Evolutionary conservation across 305 asterid genomes (phyloP).

Genomic region (Striga hermonthica): DNA sequence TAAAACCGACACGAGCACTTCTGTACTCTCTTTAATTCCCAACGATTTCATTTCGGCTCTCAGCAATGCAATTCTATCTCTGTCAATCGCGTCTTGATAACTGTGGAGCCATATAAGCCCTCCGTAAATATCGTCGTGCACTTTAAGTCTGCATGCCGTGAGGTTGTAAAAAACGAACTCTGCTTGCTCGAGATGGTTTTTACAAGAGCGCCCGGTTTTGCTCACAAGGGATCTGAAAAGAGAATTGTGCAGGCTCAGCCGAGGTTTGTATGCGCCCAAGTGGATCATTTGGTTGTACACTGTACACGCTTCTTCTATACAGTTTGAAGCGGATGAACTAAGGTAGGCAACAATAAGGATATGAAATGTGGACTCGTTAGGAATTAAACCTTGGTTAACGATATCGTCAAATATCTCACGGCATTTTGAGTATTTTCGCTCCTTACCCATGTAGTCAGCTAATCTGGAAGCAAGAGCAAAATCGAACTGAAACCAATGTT

Average conservation of each 20-base stretch:
- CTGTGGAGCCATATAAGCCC: conserved; percentile 96
- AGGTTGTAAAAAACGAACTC: conserved; percentile 79
- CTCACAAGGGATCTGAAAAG: conserved; percentile 74
- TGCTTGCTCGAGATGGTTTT: conserved; percentile 65
- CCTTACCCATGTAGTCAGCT: conserved; percentile 91
- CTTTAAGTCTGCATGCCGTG: conserved; percentile 50
- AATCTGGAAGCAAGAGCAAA: conserved; percentile 76
- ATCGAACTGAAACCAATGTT: conserved; percentile 82
- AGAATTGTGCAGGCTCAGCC: conserved; percentile 78
- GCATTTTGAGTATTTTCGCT: conserved; percentile 73
- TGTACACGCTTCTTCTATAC: conserved; percentile 73
- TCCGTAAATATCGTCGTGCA: conserved; percentile 67
- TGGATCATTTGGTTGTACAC: conserved; percentile 85
- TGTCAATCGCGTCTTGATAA: conserved; percentile 71
- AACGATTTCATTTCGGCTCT: conserved; percentile 58
- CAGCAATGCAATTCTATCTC: conserved; percentile 57
- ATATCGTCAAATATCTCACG: conserved; percentile 81
- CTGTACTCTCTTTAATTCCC: conserved; percentile 56
- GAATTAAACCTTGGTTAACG: conserved; percentile 75
- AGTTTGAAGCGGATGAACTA: conserved; percentile 58
- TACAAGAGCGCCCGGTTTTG: conserved; percentile 49
- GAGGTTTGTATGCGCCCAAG: conserved; percentile 82
- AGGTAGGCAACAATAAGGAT: conserved; percentile 72
- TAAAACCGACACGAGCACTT: conserved; percentile 65
- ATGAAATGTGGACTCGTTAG: conserved; percentile 85